Conservation (phyloP, 2,329 filamentous ascomycete species). For the Rasamsonia emersonii region DNA sequence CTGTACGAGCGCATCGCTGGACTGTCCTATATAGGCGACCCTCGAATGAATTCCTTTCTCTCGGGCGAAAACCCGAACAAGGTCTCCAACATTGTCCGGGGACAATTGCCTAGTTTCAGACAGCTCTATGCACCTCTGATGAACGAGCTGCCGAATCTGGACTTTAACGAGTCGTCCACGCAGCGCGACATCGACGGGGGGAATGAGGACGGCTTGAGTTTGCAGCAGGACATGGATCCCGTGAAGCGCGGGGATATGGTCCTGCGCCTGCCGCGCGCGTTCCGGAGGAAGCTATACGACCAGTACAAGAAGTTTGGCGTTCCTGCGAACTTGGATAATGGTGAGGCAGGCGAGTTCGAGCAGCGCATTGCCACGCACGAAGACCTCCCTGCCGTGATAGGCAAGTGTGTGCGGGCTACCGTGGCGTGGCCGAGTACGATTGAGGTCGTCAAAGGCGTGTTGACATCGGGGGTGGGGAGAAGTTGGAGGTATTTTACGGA, state of each 20-base stretch:
- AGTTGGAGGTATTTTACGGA: constrained; percentile 71
- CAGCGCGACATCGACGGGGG: constrained; percentile 57
- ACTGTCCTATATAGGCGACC: constrained; percentile 89
- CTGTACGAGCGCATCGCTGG: constrained; percentile 87
- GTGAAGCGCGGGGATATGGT: constrained; percentile 93
- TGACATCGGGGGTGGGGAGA: constrained; percentile 66
- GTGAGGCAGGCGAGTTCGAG: constrained; percentile 76
- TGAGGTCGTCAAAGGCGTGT: constrained; percentile 73
- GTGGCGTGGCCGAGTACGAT: constrained; percentile 86
- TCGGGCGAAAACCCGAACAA: constrained; percentile 87
- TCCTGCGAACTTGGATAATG: constrained; percentile 75
- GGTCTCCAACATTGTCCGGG: constrained; percentile 84
- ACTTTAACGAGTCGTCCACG: constrained; percentile 59
- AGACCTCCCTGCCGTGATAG: too few relatives aligned
- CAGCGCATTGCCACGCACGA: constrained; percentile 66
- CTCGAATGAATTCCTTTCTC: constrained; percentile 89
- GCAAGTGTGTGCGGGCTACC: too few relatives aligned
- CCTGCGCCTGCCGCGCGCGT: constrained; percentile 73
- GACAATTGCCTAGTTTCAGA: constrained; percentile 87
- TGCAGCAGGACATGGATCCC: constrained; percentile 89
- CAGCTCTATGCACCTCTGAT: constrained; percentile 84
- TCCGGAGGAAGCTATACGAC: constrained; percentile 86
- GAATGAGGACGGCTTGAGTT: constrained; percentile 53
- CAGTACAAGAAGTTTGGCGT: constrained; percentile 88
- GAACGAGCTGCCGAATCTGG: constrained; percentile 79